phyloP scores from a whole-genome alignment of 768 basidiomycete species.

The Lactarius akahatsu region DNA sequence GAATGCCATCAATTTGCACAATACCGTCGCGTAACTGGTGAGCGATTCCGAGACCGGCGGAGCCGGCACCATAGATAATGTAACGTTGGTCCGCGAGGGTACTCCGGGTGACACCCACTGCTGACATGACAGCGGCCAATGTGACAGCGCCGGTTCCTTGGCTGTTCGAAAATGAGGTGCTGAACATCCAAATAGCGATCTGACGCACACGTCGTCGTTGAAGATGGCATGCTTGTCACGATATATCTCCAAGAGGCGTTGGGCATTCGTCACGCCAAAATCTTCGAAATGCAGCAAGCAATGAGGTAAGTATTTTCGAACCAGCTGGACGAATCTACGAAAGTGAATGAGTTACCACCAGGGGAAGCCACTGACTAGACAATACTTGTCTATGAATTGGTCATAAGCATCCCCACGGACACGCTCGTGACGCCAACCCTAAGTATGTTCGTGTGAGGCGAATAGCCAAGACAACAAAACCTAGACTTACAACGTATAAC shows the following conservation, averaged over 20 bases:
- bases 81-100: slow-evolving; percentile 73
- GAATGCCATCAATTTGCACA: slow-evolving; percentile 48
- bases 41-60: slow-evolving; percentile 80
- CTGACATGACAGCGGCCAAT: slow-evolving; percentile 65
- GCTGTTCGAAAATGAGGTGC: slow-evolving; percentile 36
- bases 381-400: slow-evolving; percentile 69
- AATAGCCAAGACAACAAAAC: not conserved
- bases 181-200: not conserved
- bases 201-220: slow-evolving; percentile 78
- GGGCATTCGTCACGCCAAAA: slow-evolving; percentile 77
- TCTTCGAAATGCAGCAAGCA: slow-evolving; percentile 82
- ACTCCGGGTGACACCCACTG: slow-evolving; percentile 61
- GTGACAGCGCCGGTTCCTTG: slow-evolving; percentile 80
- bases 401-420: slow-evolving; percentile 75
- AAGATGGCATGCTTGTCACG: slow-evolving; percentile 64
- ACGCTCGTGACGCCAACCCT: slow-evolving; percentile 76
- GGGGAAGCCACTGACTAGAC: slow-evolving; percentile 21
- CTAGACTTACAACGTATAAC: slow-evolving; percentile 59
- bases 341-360: not conserved
- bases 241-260: slow-evolving; percentile 62
- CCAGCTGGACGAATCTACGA: slow-evolving; percentile 68
- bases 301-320: slow-evolving; percentile 67
- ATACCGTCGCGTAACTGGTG: slow-evolving; percentile 77
- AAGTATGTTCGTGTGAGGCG: slow-evolving; percentile 9
- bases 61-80: slow-evolving; percentile 77